These are phyloP conservation scores for Dryas drummondii DNA, from an alignment of 306 rosid genomes.

Conservation along the genomic window DNA sequence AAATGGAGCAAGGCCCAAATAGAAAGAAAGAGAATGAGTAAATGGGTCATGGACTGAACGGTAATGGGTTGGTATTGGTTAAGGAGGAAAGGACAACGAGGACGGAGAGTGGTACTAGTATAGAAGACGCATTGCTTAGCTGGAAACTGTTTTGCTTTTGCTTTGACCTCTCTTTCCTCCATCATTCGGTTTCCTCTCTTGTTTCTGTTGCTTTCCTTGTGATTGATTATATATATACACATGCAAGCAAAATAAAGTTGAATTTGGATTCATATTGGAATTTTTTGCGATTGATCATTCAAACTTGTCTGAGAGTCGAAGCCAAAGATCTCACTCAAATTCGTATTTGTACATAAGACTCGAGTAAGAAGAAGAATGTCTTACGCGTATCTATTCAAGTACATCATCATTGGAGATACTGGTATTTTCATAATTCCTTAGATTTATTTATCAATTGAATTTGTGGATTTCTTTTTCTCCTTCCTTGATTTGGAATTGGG, in stretches of 20 bases:
- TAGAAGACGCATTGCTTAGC: constrained; percentile 21
- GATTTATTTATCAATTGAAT: background rate
- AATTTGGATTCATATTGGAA: too few species aligned
- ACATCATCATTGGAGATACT: constrained; percentile 97
- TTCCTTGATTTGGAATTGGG: background rate
- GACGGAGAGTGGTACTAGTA: background rate
- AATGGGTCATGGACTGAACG: background rate
- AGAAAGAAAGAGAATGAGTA: background rate
- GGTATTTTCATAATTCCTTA: constrained; percentile 40
- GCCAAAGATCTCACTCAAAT: background rate
- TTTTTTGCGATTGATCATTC: too few species aligned
- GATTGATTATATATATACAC: background rate
- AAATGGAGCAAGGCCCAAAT: background rate
- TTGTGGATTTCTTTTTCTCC: background rate
- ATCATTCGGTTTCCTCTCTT: background rate
- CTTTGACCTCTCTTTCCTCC: constrained; percentile 6
- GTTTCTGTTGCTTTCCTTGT: background rate
- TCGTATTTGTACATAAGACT: background rate
- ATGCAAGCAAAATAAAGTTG: too few species aligned
- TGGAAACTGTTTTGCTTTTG: constrained; percentile 17
- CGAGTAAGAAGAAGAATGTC: constrained; percentile 42
- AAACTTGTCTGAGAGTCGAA: background rate
- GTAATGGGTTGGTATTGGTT: background rate
- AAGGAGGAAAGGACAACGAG: constrained; percentile 29
- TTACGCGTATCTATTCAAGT: constrained; percentile 96